These are phyloP conservation scores for Spathaspora sp. DNA, from an alignment of 1,139 yeast species.

Conservation along the genomic window DNA sequence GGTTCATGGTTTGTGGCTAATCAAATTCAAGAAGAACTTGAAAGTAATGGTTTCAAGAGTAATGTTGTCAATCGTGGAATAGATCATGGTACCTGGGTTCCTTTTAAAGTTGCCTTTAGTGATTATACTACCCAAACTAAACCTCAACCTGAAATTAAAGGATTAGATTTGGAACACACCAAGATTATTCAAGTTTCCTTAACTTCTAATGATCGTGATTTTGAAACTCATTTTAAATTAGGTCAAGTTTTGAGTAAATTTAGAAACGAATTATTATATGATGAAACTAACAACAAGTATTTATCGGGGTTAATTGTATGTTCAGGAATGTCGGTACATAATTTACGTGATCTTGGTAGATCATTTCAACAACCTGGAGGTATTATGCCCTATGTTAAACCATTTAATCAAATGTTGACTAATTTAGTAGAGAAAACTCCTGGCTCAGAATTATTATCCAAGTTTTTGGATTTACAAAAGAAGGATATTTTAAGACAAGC, in stretches of 20 bases:
- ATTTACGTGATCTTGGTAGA: constrained; percentile 52
- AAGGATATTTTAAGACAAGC: constrained; percentile 46
- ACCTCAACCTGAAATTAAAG: constrained; percentile 21
- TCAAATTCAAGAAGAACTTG: constrained; percentile 42
- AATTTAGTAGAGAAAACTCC: constrained; percentile 23
- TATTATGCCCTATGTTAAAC: constrained; percentile 47
- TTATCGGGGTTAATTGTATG: constrained; percentile 52
- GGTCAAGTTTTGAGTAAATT: constrained; percentile 56
- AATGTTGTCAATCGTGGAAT: constrained; percentile 50
- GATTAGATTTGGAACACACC: constrained; percentile 49
- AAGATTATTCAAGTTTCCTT: constrained; percentile 64
- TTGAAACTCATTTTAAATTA: constrained; percentile 49
- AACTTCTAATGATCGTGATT: constrained; percentile 45
- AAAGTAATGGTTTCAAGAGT: constrained; percentile 42
- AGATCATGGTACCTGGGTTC: constrained; percentile 86
- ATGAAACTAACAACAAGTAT: constrained; percentile 23
- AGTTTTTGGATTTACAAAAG: constrained; percentile 15
- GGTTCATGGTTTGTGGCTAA: constrained; percentile 43
- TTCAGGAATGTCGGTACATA: constrained; percentile 82
- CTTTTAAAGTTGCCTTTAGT: constrained; percentile 69
- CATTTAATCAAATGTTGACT: constrained; percentile 49
- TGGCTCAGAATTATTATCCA: constrained; percentile 12
- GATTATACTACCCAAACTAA: constrained; percentile 28
- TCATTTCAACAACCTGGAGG: constrained; percentile 19
- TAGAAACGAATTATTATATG: constrained; percentile 44